phyloP scores from a whole-genome alignment of 148 eudicot genomes.

The Vaccinium macrocarpon region DNA sequence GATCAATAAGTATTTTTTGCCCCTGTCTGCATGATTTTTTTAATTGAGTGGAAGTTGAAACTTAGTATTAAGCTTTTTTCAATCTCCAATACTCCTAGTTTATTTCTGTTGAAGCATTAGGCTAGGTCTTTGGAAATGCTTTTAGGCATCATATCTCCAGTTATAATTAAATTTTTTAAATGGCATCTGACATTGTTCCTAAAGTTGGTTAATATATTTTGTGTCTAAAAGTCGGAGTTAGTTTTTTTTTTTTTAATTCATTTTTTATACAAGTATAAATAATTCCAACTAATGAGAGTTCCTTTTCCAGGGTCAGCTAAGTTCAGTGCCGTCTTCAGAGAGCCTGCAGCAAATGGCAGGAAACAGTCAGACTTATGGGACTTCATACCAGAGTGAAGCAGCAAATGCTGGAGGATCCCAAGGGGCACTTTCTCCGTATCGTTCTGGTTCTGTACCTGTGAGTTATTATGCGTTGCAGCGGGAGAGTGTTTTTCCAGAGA shows the following conservation, averaged over 20 bases:
- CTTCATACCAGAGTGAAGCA: conserved; percentile 54
- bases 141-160: neutral
- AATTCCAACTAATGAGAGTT: neutral
- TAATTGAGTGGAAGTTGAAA: neutral
- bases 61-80: neutral
- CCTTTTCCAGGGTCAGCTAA: conserved; percentile 64
- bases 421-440: conserved; percentile 55
- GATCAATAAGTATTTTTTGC: neutral
- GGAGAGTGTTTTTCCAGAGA: conserved; percentile 85
- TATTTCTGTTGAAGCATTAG: neutral
- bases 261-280: neutral
- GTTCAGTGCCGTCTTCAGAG: conserved; percentile 65
- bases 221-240: neutral
- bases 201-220: neutral
- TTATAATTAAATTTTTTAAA: neutral
- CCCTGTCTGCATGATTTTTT: neutral
- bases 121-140: neutral
- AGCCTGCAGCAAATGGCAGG: conserved; percentile 61
- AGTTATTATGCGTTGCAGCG: conserved; percentile 72
- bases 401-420: conserved; percentile 53
- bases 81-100: neutral
- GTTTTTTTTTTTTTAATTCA: too few species aligned
- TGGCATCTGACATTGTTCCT: neutral
- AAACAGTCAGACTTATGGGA: conserved; percentile 50
- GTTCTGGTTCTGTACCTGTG: conserved; percentile 57